Evolutionary conservation across 768 basidiomycete genomes (phyloP).

Genomic region (Tylopilus cervinicoccineus): DNA sequence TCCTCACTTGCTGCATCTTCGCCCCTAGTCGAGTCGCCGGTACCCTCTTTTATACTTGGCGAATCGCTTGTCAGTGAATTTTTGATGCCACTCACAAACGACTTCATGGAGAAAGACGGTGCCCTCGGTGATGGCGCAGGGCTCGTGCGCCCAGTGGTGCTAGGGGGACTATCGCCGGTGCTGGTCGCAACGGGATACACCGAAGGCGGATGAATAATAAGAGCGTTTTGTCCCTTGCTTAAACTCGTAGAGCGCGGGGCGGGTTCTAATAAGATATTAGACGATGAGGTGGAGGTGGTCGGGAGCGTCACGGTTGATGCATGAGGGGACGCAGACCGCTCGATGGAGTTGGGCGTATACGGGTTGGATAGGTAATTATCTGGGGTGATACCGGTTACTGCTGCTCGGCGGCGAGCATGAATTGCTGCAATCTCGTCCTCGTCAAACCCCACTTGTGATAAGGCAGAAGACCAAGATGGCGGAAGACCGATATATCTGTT

Average conservation of each 20-base stretch:
- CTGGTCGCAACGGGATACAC: constrained; percentile 8
- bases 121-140: constrained; percentile 13
- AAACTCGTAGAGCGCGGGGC: constrained; percentile 26
- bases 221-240: constrained; percentile 1
- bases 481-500: constrained; percentile 60
- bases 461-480: constrained; percentile 66
- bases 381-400: constrained; percentile 5
- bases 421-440: constrained; percentile 68
- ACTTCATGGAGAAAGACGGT: constrained; percentile 22
- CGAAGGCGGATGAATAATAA: constrained; percentile 13
- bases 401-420: constrained; percentile 36
- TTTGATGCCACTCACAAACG: constrained; percentile 21
- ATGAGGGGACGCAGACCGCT: constrained; percentile 19
- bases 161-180: background rate
- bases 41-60: constrained; percentile 5
- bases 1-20: constrained; percentile 5
- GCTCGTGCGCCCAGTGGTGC: constrained; percentile 2
- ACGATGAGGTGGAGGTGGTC: constrained; percentile 21
- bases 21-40: background rate
- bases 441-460: constrained; percentile 58
- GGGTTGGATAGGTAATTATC: constrained; percentile 7
- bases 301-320: background rate
- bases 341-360: background rate
- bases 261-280: constrained; percentile 18
- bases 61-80: constrained; percentile 16